Evolutionary conservation across 768 basidiomycete genomes (phyloP), one percentile per base, ranked within the genome.

Genomic region (Psilocybe cyanescens): DNA sequence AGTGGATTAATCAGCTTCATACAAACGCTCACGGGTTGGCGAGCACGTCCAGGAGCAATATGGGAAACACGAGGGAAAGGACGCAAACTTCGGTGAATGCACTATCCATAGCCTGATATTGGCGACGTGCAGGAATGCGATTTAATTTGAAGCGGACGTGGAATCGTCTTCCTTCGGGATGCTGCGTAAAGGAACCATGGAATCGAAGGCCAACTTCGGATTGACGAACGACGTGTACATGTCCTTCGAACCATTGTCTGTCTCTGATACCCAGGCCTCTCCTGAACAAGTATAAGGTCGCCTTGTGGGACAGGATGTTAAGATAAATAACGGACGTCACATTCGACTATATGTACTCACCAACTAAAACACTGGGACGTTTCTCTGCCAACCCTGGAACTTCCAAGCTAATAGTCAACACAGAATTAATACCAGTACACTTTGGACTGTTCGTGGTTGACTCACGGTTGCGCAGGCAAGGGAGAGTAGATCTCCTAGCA

Each of bases 201-300:
- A 89, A 86, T 14, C 77, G 72, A 0, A 90, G 74, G 1, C 78
- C 80, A 7, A 90, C 84, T 71, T 83, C 77, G 8, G 75, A 72
- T 60, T 80, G 71, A 31, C 74, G 78, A 11, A 88, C 78, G 4
- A 77, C 68, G 55, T 87, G 86, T 4, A 89, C 87, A 41, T 79
- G 78, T 12, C 88, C 88, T 69, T 84, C 81, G 58, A 74, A 86
- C 86, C 86, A 89, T 30, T 78, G 78, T 0, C 80, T 81, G 16
- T 71, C 60, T 0, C 67, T 65, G 4, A 76, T 69, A 24, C 77
- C 78, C 19, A 19, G 19, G 19, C 24, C 74, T 69, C 55, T 73
- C 76, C 63, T 82, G 78, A 0, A 88, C 84, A 2, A 84, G 73
- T 7, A 89, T 86, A 0, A 73, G 70, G 64, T 89, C 87, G 8